Percentiles rank a stretch among this genome's conserved stretches.
Conservation (phyloP, 768 basidiomycete genomes). For the Boletales sp. region DNA sequence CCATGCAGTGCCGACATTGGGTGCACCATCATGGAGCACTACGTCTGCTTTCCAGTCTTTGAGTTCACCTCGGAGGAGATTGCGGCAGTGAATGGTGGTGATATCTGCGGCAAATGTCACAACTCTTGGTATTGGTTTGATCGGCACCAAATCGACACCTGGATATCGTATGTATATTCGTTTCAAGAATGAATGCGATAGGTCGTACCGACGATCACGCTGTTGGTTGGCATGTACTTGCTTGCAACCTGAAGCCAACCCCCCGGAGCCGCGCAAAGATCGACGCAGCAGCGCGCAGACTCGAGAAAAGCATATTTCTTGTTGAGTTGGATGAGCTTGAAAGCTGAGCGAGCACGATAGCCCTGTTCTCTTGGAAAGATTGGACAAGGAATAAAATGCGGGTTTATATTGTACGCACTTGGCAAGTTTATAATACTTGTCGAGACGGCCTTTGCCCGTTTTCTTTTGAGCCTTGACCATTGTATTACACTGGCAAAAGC, state of each 20-base stretch:
- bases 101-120: slow-evolving; percentile 93
- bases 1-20: slow-evolving; percentile 99
- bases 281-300: slow-evolving; percentile 87
- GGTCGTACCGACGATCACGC: slow-evolving; percentile 79
- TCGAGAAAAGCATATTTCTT: slow-evolving; percentile 95
- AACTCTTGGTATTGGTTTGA: slow-evolving; percentile 92
- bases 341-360: slow-evolving; percentile 97
- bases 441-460: slow-evolving; percentile 92
- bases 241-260: slow-evolving; percentile 99
- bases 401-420: slow-evolving; percentile 45
- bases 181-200: slow-evolving; percentile 3
- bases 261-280: slow-evolving; percentile 97
- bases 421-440: slow-evolving; percentile 97
- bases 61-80: slow-evolving; percentile 78
- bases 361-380: slow-evolving; percentile 81
- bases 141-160: slow-evolving; percentile 96
- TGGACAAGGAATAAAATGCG: slow-evolving; percentile 6
- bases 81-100: slow-evolving; percentile 87
- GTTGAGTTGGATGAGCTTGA: slow-evolving; percentile 98
- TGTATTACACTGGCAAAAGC: slow-evolving; percentile 8
- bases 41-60: slow-evolving; percentile 99
- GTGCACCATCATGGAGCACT: slow-evolving; percentile 97
- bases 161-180: slow-evolving; percentile 6
- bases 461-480: slow-evolving; percentile 91
- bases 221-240: slow-evolving; percentile 95